phyloP scores from a whole-genome alignment of 805 yeast species.

The Kazachstania taianensis region DNA sequence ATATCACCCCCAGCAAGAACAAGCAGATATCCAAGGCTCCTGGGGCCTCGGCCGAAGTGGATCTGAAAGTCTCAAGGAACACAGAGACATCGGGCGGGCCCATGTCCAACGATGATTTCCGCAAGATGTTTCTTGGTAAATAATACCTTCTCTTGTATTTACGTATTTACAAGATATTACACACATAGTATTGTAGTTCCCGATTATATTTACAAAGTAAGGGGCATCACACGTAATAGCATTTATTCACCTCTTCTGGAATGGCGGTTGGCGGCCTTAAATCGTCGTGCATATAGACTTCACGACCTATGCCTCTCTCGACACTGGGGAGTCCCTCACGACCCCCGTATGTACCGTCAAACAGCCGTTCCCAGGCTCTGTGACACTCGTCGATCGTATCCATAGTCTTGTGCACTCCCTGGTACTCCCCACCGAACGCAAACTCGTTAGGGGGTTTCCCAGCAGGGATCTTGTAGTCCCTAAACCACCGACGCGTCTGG shows the following conservation, averaged over 20 bases:
- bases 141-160: slow-evolving; percentile 1
- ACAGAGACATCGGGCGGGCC: neutral
- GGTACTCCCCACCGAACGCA: slow-evolving; percentile 62
- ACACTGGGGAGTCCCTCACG: slow-evolving; percentile 48
- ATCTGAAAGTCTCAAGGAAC: neutral
- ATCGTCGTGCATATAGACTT: slow-evolving; percentile 19
- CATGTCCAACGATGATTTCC: slow-evolving; percentile 32
- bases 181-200: slow-evolving; percentile 1
- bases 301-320: too few relatives aligned
- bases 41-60: neutral
- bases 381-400: slow-evolving; percentile 53
- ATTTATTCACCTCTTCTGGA: slow-evolving; percentile 33
- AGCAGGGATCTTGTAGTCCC: slow-evolving; percentile 73
- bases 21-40: neutral
- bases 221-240: slow-evolving; percentile 24
- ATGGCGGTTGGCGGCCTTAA: slow-evolving; percentile 26
- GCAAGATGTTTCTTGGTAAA: slow-evolving; percentile 27
- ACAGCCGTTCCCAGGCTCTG: slow-evolving; percentile 54
- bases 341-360: slow-evolving; percentile 32
- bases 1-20: too few relatives aligned
- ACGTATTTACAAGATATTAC: neutral
- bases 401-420: slow-evolving; percentile 48
- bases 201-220: neutral
- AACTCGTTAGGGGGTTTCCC: slow-evolving; percentile 70
- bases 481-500: slow-evolving; percentile 69